Conservation (phyloP, 495 filamentous ascomycete species). For the Trichoderma orchidacearum region DNA sequence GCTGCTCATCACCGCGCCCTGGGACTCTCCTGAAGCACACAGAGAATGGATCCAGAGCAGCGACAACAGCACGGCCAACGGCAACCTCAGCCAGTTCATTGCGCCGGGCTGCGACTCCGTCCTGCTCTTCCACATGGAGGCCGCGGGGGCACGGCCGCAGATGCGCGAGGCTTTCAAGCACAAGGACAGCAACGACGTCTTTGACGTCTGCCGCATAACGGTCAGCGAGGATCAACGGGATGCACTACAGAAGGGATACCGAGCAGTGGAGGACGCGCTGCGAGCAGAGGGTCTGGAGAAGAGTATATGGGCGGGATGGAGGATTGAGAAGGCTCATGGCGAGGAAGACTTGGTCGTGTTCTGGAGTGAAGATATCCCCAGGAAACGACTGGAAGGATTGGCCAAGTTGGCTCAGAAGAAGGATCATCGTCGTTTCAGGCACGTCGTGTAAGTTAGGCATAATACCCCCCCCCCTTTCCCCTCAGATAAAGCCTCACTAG, state of each 20-base stretch:
- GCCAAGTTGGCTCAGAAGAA: background rate
- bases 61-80: constrained; percentile 15
- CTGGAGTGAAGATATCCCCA: constrained; percentile 3
- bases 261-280: constrained; percentile 23
- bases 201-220: constrained; percentile 30
- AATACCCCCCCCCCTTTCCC: background rate
- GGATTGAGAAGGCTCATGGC: constrained; percentile 27
- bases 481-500: too few relatives aligned
- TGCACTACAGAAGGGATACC: constrained; percentile 25
- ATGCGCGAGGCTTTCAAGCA: background rate
- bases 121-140: constrained; percentile 24
- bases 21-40: constrained; percentile 35
- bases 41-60: constrained; percentile 29
- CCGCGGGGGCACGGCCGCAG: constrained; percentile 10
- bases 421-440: background rate
- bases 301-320: constrained; percentile 29
- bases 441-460: background rate
- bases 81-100: constrained; percentile 10
- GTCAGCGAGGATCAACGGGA: constrained; percentile 24
- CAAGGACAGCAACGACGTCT: constrained; percentile 14
- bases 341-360: constrained; percentile 39
- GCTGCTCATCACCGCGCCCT: constrained; percentile 36
- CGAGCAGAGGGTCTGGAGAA: constrained; percentile 25
- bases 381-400: background rate
- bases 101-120: constrained; percentile 21